Evolutionary conservation across 441 rosid genomes (phyloP), one percentile per base, ranked within the genome.

Genomic region (Metrosideros polymorpha): DNA sequence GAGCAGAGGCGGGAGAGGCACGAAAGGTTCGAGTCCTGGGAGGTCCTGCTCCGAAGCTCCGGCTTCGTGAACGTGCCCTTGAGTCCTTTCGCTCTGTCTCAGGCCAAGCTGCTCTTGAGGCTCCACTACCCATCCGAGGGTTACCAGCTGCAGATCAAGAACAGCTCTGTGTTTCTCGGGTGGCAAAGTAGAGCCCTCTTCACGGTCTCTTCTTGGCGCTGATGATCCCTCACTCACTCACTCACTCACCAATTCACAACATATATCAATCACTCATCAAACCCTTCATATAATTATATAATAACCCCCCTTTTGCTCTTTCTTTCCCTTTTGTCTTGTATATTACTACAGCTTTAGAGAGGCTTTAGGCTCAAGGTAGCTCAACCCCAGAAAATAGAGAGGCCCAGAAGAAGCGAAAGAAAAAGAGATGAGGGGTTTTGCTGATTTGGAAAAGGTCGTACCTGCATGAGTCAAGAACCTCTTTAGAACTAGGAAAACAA

Each of bases 111-210:
- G 83, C 94, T 97, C 29, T 87, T 97, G 35, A 91, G 98, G 88
- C 98, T 97, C 82, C 99, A 97, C 88, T 97, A 97, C 90, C 99
- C 99, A 49, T 94, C 96, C 3, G 99, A 96, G 86, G 99, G 99
- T 85, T 96, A 94, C 87, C 95, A 91, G 86, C 96, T 97, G 88
- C 95, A 93, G 87, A 89, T 92, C 84, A 92, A 90, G 82, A 92
- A 91, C 89, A 84, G 93, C 87, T 93, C 93, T 84, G 92, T 93
- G 86, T 94, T 93, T 89, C 92, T 97, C 43, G 98, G 98, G 51
- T 97, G 99, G 99, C 95, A 93, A 86, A 92, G 90, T 91, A 96
- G 95, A 84, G 86, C 93, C 86, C 99, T 97, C 90, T 96, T 97
- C 90, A 95, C 97, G 0, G 94, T 97, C 84, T 97, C 99, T 82